These are phyloP conservation scores for Botrytis pseudocinerea DNA, from an alignment of 2,329 filamentous ascomycete species.

Conservation along the genomic window DNA sequence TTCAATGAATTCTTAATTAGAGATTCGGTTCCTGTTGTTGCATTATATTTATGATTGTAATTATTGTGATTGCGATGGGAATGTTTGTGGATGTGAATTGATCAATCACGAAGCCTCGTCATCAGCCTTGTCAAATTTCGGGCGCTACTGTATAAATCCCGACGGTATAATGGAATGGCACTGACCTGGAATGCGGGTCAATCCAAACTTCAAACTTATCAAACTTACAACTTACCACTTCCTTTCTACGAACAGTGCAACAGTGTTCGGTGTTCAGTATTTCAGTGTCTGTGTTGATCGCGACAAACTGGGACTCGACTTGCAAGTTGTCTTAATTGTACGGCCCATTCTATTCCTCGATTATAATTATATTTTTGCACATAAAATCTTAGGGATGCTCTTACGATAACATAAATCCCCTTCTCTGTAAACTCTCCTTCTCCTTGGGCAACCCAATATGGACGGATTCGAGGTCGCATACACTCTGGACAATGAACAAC, in stretches of 20 bases:
- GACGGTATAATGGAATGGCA: not conserved
- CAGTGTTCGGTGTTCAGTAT: constrained; percentile 16
- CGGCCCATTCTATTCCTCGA: constrained; percentile 7
- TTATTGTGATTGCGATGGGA: not conserved
- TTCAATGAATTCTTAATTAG: not conserved
- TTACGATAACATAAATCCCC: constrained; percentile 32
- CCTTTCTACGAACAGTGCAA: constrained; percentile 16
- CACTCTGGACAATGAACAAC: constrained; percentile 74
- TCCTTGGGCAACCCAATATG: constrained; percentile 37
- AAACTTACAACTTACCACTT: not conserved
- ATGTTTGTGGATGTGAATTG: not conserved
- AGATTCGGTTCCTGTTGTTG: not conserved
- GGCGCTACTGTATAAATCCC: not conserved
- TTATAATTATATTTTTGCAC: constrained; percentile 17
- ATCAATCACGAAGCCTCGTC: not conserved
- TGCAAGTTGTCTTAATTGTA: constrained; percentile 1
- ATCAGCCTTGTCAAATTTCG: constrained; percentile 15
- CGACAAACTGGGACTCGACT: constrained; percentile 14
- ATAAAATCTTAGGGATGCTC: constrained; percentile 33
- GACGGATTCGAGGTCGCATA: constrained; percentile 66
- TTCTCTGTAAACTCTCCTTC: constrained; percentile 13
- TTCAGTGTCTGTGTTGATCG: constrained; percentile 24
- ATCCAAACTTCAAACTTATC: constrained; percentile 18
- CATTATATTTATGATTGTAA: not conserved
- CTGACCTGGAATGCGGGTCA: constrained; percentile 11